phyloP scores from a whole-genome alignment of 1,139 yeast genomes.

The Geotrichum macrosporum region DNA sequence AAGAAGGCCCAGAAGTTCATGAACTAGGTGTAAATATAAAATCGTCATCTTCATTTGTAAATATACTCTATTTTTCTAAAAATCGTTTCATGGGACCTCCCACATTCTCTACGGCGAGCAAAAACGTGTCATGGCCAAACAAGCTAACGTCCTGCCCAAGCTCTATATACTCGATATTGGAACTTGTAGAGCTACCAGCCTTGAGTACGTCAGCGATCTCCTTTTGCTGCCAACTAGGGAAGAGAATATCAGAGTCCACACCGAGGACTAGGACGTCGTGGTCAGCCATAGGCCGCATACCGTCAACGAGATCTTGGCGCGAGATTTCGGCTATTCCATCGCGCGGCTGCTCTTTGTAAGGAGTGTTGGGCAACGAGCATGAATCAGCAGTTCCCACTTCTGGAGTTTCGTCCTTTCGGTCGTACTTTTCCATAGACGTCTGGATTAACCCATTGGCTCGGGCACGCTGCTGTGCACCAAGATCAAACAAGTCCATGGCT shows the following conservation, averaged over 20 bases:
- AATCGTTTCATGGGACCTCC: constrained; percentile 72
- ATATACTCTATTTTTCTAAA: constrained; percentile 38
- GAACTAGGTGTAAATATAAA: constrained; percentile 3
- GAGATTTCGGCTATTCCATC: constrained; percentile 25
- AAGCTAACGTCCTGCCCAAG: constrained; percentile 69
- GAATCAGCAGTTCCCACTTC: constrained; percentile 4
- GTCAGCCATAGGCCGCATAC: constrained; percentile 59
- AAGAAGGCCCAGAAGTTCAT: constrained; percentile 32
- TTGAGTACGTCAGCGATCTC: constrained; percentile 66
- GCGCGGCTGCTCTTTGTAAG: constrained; percentile 51
- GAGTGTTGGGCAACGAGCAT: constrained; percentile 49
- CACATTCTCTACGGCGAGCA: constrained; percentile 70
- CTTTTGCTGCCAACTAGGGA: constrained; percentile 92
- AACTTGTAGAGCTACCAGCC: constrained; percentile 27
- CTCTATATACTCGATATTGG: constrained; percentile 52
- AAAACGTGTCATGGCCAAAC: constrained; percentile 88
- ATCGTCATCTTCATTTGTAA: too few relatives aligned
- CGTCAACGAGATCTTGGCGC: constrained; percentile 53
- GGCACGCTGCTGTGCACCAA: constrained; percentile 44
- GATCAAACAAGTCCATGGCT: constrained; percentile 91
- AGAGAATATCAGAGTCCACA: constrained; percentile 83
- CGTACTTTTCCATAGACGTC: not conserved
- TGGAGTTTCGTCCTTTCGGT: not conserved
- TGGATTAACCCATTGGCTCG: not conserved
- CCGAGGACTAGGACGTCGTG: constrained; percentile 76